Base-by-base conservation (phyloP, 176 grass and related monocot genomes). In the Aegilops sharonensis region DNA sequence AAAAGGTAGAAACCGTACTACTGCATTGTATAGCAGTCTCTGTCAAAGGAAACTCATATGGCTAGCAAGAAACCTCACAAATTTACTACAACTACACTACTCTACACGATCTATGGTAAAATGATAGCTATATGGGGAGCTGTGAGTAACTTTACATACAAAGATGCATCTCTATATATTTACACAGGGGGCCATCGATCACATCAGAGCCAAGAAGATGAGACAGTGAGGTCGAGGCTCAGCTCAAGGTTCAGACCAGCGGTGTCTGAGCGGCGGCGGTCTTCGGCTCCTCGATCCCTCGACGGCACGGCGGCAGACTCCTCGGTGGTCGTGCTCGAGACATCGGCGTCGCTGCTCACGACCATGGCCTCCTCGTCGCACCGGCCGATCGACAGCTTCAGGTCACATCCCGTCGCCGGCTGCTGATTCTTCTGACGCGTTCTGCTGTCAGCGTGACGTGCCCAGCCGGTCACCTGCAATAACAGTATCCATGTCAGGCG, bases 151-250 rank as follows among this genome's bases (percentile, higher is more conserved):
- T 7, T 2, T 21, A 59, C 7, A 59, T 59, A 59, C 20, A 59
- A 59, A 59, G 20, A 59, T 59, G 56, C 56, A 21, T 11, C n/a
- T 64, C 8, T 75, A 52, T 15, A 30, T 39, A 36, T 35, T 8
- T 75, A 52, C 72, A 86, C 8, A 39, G 15, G 50, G 23, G 6
- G 30, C 5, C 13, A 50, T 89, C 31, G 13, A 50, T 75, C 25
- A 75, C 13, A 45, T 75, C 85, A 95, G 57, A 85, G 78, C 83
- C 93, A 93, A 24, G 91, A 92, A 10, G 88, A 87, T 27, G 93
- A 93, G 42, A 95, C 87, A 54, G 80, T 84, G 18, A 95, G 76
- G 60, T 93, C 86, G n/a, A 95, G 75, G 80, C 93, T 95, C 72
- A 95, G 67, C 20, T 81, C 64, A 34, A 75, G 72, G 43, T 75